Evolutionary conservation across 768 basidiomycete species (phyloP).

Genomic region (Pulveroboletus sp.): DNA sequence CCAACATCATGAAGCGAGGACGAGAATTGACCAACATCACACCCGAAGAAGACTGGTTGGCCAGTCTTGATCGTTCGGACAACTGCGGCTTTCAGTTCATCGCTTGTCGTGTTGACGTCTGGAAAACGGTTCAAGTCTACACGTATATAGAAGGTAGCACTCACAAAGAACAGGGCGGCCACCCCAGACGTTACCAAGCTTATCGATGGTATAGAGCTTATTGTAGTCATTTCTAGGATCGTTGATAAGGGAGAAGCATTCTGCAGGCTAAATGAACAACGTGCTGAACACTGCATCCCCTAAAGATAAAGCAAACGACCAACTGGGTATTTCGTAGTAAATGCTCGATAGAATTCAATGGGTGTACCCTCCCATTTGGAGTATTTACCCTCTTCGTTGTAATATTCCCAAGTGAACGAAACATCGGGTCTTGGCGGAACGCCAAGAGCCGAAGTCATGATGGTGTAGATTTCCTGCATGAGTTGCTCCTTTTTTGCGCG

Average conservation of each 20-base stretch:
- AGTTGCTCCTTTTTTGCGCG: conserved; percentile 82
- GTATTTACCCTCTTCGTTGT: conserved; percentile 72
- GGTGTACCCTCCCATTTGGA: conserved; percentile 78
- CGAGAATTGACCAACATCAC: conserved; percentile 89
- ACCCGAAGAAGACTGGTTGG: conserved; percentile 91
- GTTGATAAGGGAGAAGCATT: conserved; percentile 90
- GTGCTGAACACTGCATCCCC: neutral
- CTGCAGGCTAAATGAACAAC: conserved; percentile 43
- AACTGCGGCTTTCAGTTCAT: conserved; percentile 75
- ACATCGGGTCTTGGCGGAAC: conserved; percentile 73
- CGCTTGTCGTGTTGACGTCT: conserved; percentile 89
- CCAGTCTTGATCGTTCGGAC: conserved; percentile 85
- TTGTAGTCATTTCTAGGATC: conserved; percentile 85
- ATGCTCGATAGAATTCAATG: conserved; percentile 69
- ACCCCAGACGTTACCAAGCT: conserved; percentile 90
- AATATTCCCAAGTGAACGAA: conserved; percentile 84
- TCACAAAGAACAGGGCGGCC: conserved; percentile 79
- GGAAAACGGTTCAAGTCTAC: neutral
- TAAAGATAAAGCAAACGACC: conserved; percentile 16
- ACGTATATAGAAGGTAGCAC: conserved; percentile 17
- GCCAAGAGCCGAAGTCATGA: conserved; percentile 83
- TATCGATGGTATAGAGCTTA: conserved; percentile 86
- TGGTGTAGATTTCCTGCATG: conserved; percentile 77
- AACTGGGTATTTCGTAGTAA: conserved; percentile 54
- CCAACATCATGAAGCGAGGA: conserved; percentile 52